Base-by-base conservation (phyloP, 192 early-diverging fungal species). In the Gaertneriomyces sp. region DNA sequence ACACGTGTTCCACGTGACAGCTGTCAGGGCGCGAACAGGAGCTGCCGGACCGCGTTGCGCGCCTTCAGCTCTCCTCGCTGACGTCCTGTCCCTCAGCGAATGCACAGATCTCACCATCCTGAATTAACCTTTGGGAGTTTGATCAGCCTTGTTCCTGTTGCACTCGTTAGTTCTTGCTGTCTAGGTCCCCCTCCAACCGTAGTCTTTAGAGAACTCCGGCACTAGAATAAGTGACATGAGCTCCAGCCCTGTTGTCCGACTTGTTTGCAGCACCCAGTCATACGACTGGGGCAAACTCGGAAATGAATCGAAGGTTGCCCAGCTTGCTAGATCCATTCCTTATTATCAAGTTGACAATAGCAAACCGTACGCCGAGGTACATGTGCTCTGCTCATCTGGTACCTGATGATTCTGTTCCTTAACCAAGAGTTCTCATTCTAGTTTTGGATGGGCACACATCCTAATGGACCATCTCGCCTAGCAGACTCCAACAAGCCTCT, bases 381-480 rank as follows among this genome's bases (percentile, higher is more conserved):
- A 14, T n/a, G 5, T 53, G 7, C 17, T 33, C 20, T 51, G 49
- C n/a, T n/a, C 49, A 51, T 5, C 4, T 5, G 49, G 4, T 17
- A 17, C 49, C n/a, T 51, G 20, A n/a, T 17, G 20, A 51, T 6
- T 6, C 0, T n/a, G 49, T 51, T 73, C 68, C 42, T 45, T 41
- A 3, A 41, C 41, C 11, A 45, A 69, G 17, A 65, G 8, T 71
- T 55, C 53, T 44, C 40, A 20, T 38, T 41, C 20, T 68, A 87
- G 91, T 85, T 99, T 16, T 96, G 94, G 94, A 96, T 98, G 96
- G 94, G 94, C 20, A 98, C 96, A 7, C 96, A 99, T 69, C 89
- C 94, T 4, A 96, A 88, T 73, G 94, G 84, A 2, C 93, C 94
- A 3, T 92, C 91, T 4, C 62, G 58, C 25, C 54, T 87, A 20